phyloP scores from a whole-genome alignment of 768 basidiomycete genomes.

The Lentinula edodes region DNA sequence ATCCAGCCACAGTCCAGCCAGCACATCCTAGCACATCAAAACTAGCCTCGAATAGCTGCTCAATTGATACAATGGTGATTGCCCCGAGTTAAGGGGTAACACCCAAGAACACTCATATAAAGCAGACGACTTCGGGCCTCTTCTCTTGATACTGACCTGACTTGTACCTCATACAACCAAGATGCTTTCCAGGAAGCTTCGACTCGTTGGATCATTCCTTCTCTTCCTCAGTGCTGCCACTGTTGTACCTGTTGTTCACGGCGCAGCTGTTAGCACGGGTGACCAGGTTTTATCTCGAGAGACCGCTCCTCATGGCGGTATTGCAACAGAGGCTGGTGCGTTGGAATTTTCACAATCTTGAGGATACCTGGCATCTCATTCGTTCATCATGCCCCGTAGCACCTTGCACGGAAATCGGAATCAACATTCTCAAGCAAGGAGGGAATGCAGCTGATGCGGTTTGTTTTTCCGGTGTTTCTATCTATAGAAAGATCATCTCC shows the following conservation, averaged over 20 bases:
- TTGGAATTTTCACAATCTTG: background rate
- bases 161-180: background rate
- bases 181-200: background rate
- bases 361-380: background rate
- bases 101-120: background rate
- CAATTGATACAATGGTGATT: background rate
- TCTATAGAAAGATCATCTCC: background rate
- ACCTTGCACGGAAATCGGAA: conserved; percentile 32
- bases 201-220: background rate
- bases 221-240: background rate
- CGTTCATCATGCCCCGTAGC: background rate
- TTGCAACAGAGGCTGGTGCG: conserved; percentile 2
- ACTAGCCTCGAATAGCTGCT: background rate
- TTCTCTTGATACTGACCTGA: background rate
- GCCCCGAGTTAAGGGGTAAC: background rate
- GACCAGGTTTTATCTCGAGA: background rate
- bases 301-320: conserved; percentile 1
- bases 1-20: background rate
- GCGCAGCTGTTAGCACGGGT: conserved; percentile 2
- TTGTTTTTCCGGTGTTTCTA: background rate
- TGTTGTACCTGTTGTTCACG: background rate
- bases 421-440: conserved; percentile 32
- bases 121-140: background rate
- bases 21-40: background rate
- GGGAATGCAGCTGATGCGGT: conserved; percentile 44